Percentiles rank a stretch among this genome's conserved stretches.
phyloP scores from a whole-genome alignment of 75 land plant species.

The Isoetes taiwanensis region DNA sequence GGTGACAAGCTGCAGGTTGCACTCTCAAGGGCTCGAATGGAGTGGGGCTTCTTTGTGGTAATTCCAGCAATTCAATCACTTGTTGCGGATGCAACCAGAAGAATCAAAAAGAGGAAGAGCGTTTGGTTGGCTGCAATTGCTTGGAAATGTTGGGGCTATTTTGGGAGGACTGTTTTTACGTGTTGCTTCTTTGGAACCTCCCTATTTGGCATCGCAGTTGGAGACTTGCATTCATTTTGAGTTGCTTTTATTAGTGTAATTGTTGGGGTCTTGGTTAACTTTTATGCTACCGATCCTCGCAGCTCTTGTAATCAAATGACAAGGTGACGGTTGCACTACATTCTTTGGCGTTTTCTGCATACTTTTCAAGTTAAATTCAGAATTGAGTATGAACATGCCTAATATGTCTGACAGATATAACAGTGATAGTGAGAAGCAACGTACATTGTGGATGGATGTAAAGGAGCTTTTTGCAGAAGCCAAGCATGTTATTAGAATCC shows the following conservation, averaged over 20 bases:
- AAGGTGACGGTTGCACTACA: too few relatives aligned
- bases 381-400: neutral
- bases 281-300: conserved; percentile 14
- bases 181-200: conserved; percentile 8
- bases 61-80: conserved; percentile 21
- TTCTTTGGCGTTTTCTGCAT: too few relatives aligned
- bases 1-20: too few relatives aligned
- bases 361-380: too few relatives aligned
- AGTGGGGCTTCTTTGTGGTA: conserved; percentile 17
- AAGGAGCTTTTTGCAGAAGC: conserved; percentile 42
- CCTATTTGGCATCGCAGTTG: conserved; percentile 10
- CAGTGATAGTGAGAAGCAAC: neutral
- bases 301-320: too few relatives aligned
- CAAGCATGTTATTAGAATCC: conserved; percentile 43
- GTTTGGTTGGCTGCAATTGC: conserved; percentile 15
- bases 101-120: conserved; percentile 11
- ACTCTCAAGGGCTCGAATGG: conserved; percentile 13
- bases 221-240: conserved; percentile 12
- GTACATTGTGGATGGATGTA: conserved; percentile 15
- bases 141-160: conserved; percentile 11
- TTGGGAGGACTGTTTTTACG: conserved; percentile 19
- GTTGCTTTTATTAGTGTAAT: conserved; percentile 12
- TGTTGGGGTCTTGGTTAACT: conserved; percentile 4
- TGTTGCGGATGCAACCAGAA: conserved; percentile 12
- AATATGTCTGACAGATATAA: neutral